phyloP scores from a whole-genome alignment of 2,329 filamentous ascomycete species.

The Hansfordia pulvinata region DNA sequence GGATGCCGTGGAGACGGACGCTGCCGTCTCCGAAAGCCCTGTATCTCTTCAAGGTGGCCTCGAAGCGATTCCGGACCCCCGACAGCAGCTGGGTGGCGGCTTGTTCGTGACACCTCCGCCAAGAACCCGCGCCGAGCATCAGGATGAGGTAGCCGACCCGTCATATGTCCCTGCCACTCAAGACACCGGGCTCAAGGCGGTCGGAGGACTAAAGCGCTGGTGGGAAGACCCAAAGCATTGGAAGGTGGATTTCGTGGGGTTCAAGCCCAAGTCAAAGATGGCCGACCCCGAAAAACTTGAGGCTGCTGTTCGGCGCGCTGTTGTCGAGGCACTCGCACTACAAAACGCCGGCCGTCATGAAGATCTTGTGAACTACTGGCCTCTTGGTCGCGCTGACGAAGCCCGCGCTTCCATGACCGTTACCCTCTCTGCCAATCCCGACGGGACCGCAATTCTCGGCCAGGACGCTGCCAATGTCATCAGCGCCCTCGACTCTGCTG shows the following conservation, averaged over 20 bases:
- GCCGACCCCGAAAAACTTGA: conserved; percentile 30
- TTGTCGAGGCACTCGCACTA: conserved; percentile 36
- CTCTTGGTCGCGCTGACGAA: conserved; percentile 15
- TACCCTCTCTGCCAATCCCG: too few relatives aligned
- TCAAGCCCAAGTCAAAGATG: conserved; percentile 23
- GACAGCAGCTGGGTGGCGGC: conserved; percentile 1
- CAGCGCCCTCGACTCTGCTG: not conserved
- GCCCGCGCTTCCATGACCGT: too few relatives aligned
- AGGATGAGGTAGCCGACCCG: conserved; percentile 17
- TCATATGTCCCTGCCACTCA: conserved; percentile 32
- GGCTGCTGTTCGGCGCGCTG: conserved; percentile 32
- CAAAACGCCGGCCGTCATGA: conserved; percentile 16
- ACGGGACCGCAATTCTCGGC: too few relatives aligned
- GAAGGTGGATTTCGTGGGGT: conserved; percentile 29
- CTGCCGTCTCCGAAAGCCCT: too few relatives aligned
- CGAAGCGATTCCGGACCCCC: not conserved
- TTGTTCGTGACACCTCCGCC: conserved; percentile 9
- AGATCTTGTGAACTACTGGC: conserved; percentile 10
- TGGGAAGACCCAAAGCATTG: conserved; percentile 42
- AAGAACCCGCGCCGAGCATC: conserved; percentile 13
- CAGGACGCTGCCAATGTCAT: too few relatives aligned
- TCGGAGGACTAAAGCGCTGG: conserved; percentile 34
- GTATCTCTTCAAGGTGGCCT: too few relatives aligned
- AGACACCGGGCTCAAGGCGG: conserved; percentile 29
- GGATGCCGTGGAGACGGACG: too few relatives aligned